Base-by-base conservation (phyloP, 768 basidiomycete genomes). In the Lanmaoa rubissima region DNA sequence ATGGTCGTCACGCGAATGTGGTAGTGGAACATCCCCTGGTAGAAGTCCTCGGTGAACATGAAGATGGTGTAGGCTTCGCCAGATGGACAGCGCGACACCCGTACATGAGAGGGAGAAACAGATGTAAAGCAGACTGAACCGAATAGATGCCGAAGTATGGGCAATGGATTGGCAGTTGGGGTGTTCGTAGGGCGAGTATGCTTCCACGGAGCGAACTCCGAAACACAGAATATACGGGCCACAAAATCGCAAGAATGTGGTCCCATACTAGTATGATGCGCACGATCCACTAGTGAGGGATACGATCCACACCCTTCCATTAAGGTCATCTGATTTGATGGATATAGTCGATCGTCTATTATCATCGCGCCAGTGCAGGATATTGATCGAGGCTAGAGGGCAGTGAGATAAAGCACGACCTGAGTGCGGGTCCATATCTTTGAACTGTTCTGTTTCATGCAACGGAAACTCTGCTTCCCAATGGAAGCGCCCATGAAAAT, bases 11-110 rank as follows among this genome's bases (percentile, higher is more conserved):
- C 49, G 9, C 66, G 60, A n/a, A 82, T 72, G 26, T 65, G 48
- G 54, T 73, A 86, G 51, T 78, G 77, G 59, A 80, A 82, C 31
- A 85, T 74, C 2, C 84, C 83, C 63, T 77, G 78, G 26, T 73
- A 61, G 46, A 73, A 54, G 51, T 77, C 75, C 51, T 70, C 73
- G 31, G 70, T 76, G 47, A 85, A 74, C 58, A 83, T 65, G n/a
- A 67, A 73, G 36, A 82, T 39, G 12, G 59, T 59, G n/a, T 58
- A 60, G 17, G 75, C 69, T 12, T 76, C 71, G 40, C 79, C 78
- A 40, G 76, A 77, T 4, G 71, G 50, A 19, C 54, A 36, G 28
- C 54, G 42, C n/a, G 53, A 60, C 54, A 61, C 16, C 73, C 48
- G 69, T 1, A 82, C 78, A 28, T 79, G 69, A 4, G 78, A 76